A percentile compares a stretch with the other conserved stretches of the same genome.
Conservation (phyloP, 2,329 filamentous ascomycete species). For the Trichoderma harzianum region DNA sequence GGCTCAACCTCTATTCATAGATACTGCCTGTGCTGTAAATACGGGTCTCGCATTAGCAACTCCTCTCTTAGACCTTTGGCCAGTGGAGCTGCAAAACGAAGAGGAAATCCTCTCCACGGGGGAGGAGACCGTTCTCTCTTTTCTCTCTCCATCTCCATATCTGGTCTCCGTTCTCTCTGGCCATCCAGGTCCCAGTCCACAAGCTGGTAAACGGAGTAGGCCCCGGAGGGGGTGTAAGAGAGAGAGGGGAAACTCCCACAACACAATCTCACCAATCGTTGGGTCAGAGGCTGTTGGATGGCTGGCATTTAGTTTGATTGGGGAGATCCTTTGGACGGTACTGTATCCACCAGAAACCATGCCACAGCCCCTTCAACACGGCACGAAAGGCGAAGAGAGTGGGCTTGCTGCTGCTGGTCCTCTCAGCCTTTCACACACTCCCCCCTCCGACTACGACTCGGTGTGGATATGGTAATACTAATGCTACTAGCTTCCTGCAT, state of each 20-base stretch:
- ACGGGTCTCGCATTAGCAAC: background rate
- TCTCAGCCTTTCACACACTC: slow-evolving; percentile 14
- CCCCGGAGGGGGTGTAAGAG: background rate
- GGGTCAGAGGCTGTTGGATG: slow-evolving; percentile 7
- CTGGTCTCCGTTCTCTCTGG: background rate
- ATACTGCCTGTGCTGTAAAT: background rate
- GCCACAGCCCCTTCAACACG: slow-evolving; percentile 8
- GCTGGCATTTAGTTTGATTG: background rate
- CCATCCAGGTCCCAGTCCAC: slow-evolving; percentile 10
- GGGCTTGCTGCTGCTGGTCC: background rate
- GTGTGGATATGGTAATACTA: slow-evolving; percentile 12
- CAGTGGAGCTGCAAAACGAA: background rate
- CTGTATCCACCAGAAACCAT: slow-evolving; percentile 9
- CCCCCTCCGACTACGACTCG: background rate
- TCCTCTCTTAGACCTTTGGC: background rate
- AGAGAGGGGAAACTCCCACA: background rate
- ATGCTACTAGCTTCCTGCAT: slow-evolving; percentile 1
- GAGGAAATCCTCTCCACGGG: background rate
- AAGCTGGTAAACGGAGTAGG: background rate
- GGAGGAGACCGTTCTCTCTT: background rate
- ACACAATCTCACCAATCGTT: background rate
- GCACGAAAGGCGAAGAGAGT: background rate
- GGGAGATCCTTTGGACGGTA: slow-evolving; percentile 8
- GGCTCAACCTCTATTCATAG: background rate
- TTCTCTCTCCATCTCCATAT: background rate